Base-by-base conservation (phyloP, 768 basidiomycete genomes). In the Rhodosporidiobolus sp. region DNA sequence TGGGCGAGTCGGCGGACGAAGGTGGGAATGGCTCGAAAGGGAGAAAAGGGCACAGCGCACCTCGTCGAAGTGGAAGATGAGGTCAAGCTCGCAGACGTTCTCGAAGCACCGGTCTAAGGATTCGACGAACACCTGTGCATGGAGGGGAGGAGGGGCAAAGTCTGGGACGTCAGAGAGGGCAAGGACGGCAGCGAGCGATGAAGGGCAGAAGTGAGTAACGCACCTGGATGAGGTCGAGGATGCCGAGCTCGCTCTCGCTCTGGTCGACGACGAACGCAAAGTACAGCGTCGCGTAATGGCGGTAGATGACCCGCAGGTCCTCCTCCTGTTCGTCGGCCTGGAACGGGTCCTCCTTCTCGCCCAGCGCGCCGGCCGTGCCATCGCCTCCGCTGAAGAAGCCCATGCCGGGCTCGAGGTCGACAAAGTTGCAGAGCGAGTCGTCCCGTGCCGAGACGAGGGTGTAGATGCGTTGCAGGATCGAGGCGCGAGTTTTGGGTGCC, bases 51-150 rank as follows among this genome's bases (percentile, higher is more conserved):
- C n/a, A n/a, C n/a, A n/a, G n/a, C 85, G 45, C 76, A 92, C 94
- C 85, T 98, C 94, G 80, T 98, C 96, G 78, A 97, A 99, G 81
- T 97, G 94, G 81, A 98, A 99, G 62, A 99, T 94, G 20, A 99
- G 85, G 81, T 99, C 96, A 56, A 99, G 84, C 81, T 99, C 96
- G 82, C 96, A 98, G 0, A 99, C 96, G 78, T 97, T 98, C 84
- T 96, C 93, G 79, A 98, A 99, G 24, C 92, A 88, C 49, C 93
- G 85, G 81, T 99, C 96, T 48, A 99, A 85, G 6, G 92, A 89
- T 83, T 99, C 96, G 69, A 99, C 96, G 78, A 99, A 93, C 26
- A 99, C 96, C 94, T 94, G 73, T n/a, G n/a, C 1, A 17, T 10
- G 24, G 32, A 34, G 45, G 14, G 24, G 48, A 28, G 3, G 28